Evolutionary conservation across 2,329 filamentous ascomycete genomes (phyloP), one percentile per base, ranked within the genome.

Genomic region (Colletotrichum chlorophyti): DNA sequence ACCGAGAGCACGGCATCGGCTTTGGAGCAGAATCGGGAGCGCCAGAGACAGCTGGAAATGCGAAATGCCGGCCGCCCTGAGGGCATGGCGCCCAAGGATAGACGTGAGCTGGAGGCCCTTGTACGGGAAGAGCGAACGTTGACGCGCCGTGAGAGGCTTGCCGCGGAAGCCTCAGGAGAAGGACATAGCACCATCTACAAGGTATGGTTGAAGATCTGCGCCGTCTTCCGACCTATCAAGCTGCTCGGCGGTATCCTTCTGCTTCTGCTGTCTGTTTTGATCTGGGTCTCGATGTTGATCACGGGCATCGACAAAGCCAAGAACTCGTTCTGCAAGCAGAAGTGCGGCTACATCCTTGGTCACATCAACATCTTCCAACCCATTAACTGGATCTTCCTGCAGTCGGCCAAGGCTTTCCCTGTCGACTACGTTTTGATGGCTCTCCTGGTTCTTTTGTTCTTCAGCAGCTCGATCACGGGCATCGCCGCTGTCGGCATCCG

Each of bases 251-350:
- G 95, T 12, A 79, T 97, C 45, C 65, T 96, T 0, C 77, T 98
- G 3, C 81, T 97, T 27, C 64, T 92, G 2, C 71, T 97, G 19
- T 83, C 91, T 1, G 74, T 97, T 12, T 65, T 96, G 37, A 83
- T 96, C 65, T 96, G 92, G 83, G 83, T 89, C 8, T 96, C 91
- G 11, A 98, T 99, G 92, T 83, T 98, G 65, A 90, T 98, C 70
- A 98, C 94, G 0, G 90, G 88, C 65, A 93, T 98, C 68, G 95
- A 99, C 83, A 98, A 98, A 78, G 91, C 93, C 31, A 93, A 90
- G 73, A 97, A 98, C 78, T 97, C 93, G 4, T 79, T 96, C 62
- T 99, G 95, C 83, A 94, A 95, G 72, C 80, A 87, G 58, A 88
- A 86, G 66, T 99, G 95, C 71, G 95, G 95, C 62, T 99, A 97